Evolutionary conservation across 2,329 filamentous ascomycete genomes (phyloP).

Genomic region (Neofusicoccum sp.): DNA sequence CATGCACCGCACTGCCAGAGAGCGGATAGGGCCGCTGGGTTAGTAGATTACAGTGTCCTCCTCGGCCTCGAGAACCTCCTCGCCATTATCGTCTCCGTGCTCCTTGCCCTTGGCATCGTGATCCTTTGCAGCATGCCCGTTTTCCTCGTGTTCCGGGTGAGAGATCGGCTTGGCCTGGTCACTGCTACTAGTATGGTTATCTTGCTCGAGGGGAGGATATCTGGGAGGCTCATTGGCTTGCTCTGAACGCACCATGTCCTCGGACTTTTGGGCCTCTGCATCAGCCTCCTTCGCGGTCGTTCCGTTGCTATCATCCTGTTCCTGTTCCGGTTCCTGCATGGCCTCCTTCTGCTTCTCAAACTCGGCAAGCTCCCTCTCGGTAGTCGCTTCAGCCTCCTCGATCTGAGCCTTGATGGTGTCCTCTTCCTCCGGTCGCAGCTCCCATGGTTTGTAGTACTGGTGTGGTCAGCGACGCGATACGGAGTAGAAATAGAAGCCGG

Average conservation of each 20-base stretch:
- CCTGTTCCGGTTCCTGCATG: conserved; percentile 26
- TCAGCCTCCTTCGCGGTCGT: not conserved
- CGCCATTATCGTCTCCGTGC: conserved; percentile 63
- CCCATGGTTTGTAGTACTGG: conserved; percentile 87
- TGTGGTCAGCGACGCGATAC: conserved; percentile 21
- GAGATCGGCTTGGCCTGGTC: conserved; percentile 9
- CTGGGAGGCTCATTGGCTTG: conserved; percentile 30
- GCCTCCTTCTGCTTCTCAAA: conserved; percentile 53
- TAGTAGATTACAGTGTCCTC: conserved; percentile 93
- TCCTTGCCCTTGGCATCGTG: conserved; percentile 28
- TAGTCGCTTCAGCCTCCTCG: conserved; percentile 62
- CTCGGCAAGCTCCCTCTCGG: conserved; percentile 66
- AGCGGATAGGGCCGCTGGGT: conserved; percentile 29
- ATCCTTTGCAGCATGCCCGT: conserved; percentile 26
- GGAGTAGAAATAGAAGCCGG: not conserved
- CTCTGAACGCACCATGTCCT: conserved; percentile 24
- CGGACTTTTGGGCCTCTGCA: not conserved
- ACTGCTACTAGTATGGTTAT: conserved; percentile 6
- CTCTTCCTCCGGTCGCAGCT: conserved; percentile 69
- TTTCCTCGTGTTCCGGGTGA: conserved; percentile 27
- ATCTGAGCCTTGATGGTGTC: conserved; percentile 71
- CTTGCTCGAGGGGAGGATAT: conserved; percentile 21
- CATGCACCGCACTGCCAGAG: conserved; percentile 4
- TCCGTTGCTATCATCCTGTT: conserved; percentile 21
- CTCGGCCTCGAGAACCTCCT: conserved; percentile 79